phyloP scores from a whole-genome alignment of 768 basidiomycete genomes.

The Tricholoma terreum region DNA sequence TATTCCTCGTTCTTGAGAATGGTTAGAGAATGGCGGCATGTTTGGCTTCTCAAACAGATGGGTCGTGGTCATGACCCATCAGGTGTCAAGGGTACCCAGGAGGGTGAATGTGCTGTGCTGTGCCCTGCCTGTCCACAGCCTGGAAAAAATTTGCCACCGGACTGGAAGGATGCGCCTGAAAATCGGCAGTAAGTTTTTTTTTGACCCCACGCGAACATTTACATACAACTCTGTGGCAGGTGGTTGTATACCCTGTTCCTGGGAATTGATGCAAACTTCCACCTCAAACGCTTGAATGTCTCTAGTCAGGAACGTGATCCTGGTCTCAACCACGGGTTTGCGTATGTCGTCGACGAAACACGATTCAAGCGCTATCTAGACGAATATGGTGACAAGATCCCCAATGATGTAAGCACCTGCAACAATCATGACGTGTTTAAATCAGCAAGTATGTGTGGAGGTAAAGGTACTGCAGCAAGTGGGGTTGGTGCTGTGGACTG shows the following conservation, averaged over 20 bases:
- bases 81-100: conserved; percentile 12
- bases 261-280: conserved; percentile 13
- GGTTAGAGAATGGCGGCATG: conserved; percentile 14
- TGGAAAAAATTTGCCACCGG: conserved; percentile 19
- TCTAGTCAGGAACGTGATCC: conserved; percentile 15
- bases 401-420: conserved; percentile 11
- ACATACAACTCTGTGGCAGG: conserved; percentile 14
- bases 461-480: conserved; percentile 12
- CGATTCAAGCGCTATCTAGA: conserved; percentile 10
- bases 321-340: conserved; percentile 8
- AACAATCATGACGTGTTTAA: conserved; percentile 16
- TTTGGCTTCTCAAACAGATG: conserved; percentile 17
- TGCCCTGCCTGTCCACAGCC: conserved; percentile 29
- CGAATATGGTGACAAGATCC: background rate
- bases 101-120: conserved; percentile 18
- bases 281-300: conserved; percentile 17
- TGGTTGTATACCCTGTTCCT: conserved; percentile 14
- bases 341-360: conserved; percentile 7
- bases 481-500: conserved; percentile 21
- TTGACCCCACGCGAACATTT: background rate
- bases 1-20: conserved; percentile 16
- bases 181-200: background rate
- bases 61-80: conserved; percentile 15
- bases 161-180: conserved; percentile 15
- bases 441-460: conserved; percentile 3